Evolutionary conservation across 2,329 filamentous ascomycete species (phyloP), one percentile per base, ranked within the genome.

Genomic region (Colletotrichum sp.): DNA sequence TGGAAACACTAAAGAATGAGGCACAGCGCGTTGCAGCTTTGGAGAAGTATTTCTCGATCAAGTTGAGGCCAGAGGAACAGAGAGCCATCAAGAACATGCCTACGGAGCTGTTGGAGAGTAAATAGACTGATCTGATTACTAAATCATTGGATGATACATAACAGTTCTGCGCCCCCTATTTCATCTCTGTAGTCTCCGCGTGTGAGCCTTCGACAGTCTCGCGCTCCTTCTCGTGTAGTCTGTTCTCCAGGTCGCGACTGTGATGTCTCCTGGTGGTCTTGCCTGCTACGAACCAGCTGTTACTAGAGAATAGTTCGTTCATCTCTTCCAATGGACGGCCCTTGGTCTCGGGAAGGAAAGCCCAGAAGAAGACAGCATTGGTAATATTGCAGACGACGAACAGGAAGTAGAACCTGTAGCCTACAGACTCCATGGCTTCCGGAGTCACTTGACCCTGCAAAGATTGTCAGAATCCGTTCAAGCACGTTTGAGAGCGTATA

Each of bases 321-420:
- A 93, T 93, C 84, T 93, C 92, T 80, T 94, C 93, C 2, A 94
- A 87, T 0, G 92, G 90, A 15, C 91, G 85, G 78, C 89, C 90
- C 67, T 89, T 89, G 0, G 93, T 94, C 84, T 94, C 93, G 0
- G 93, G 93, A 44, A 94, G 86, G 65, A 94, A 83, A 3, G 89
- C 86, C 88, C 91, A 94, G 86, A 94, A 95, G 76, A 80, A 83
- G 21, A 84, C 1, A 39, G 82, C 82, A 68, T 84, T 84, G 67
- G 82, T 83, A 15, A 93, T 90, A 81, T 95, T 95, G 82, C 93
- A 93, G 39, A 94, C 59, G 7, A 75, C 21, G 72, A 72, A 77
- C 4, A 77, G 30, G 57, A 77, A 64, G 59, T 68, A 75, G 32
- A 71, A 72, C 6, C 32, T 34, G 21, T 64, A 72, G 16, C 68